Base-by-base conservation (phyloP, 164 flowering plant genomes). In the Liriodendron chinense region DNA sequence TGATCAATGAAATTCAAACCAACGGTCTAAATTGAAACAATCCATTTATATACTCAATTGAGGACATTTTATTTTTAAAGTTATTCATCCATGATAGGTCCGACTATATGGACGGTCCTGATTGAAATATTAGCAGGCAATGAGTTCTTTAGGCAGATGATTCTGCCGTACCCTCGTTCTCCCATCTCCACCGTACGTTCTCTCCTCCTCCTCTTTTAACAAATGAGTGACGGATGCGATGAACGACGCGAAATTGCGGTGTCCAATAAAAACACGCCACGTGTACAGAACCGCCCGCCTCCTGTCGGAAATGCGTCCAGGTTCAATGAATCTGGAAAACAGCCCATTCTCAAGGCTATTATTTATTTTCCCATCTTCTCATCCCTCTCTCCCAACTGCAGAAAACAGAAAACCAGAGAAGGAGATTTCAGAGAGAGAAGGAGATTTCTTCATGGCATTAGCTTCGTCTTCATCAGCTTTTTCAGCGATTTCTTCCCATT, bases 291-390 rank as follows among this genome's bases (percentile, higher is more conserved):
- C 71, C 28, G 1, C 21, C 7, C 13, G n/a, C n/a, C 7, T 23
- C 2, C 24, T 34, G 47, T 25, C 77, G 63, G 21, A 76, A 82
- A 75, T 0, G 53, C 84, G 94, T 92, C 97, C 83, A 89, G 90
- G 86, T 94, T 92, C 98, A 89, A 86, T 90, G 95, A 83, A 92
- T 81, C 97, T 80, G 43, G 6, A 25, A 26, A 14, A 1, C 1
- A 23, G n/a, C 66, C 75, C 74, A 43, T 65, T 2, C 18, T 48
- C 47, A 57, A 18, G 43, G 7, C 48, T 12, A n/a, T 23, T 65
- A 18, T 66, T 53, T 67, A 16, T 24, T 7, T 26, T 20, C 16
- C 59, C 72, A 21, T 62, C 66, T 20, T 16, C 48, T 10, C 66
- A 1, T 24, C 22, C 70, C 74, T 26, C 22, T 47, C 34, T 1